A percentile compares a stretch with the other conserved stretches of the same genome.
These are phyloP conservation scores for Phytomonas sp. DNA, from an alignment of 208 protist genomes.

Conservation along the genomic window DNA sequence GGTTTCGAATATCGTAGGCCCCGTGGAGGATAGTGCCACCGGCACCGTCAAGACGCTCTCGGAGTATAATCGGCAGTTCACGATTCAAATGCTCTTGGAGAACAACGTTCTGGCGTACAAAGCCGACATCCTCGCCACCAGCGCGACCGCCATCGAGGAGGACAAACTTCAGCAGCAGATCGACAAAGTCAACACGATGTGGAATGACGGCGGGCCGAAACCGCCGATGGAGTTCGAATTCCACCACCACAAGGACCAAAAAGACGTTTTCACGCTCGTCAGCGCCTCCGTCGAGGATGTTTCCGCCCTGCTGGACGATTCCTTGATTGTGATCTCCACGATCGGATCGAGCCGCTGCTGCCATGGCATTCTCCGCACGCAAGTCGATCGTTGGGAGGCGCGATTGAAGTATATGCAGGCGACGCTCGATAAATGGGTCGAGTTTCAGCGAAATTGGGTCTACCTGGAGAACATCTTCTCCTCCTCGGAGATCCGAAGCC, in stretches of 20 bases:
- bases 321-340: slow-evolving; percentile 84
- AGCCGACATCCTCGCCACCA: slow-evolving; percentile 90
- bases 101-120: slow-evolving; percentile 80
- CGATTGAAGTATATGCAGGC: slow-evolving; percentile 91
- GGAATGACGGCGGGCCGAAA: slow-evolving; percentile 89
- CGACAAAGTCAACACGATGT: slow-evolving; percentile 91
- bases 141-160: slow-evolving; percentile 92
- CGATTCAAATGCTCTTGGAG: slow-evolving; percentile 82
- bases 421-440: slow-evolving; percentile 91
- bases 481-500: slow-evolving; percentile 92
- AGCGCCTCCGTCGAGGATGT: slow-evolving; percentile 91
- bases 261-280: slow-evolving; percentile 89
- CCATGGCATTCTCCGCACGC: slow-evolving; percentile 82
- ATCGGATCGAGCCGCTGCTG: slow-evolving; percentile 91
- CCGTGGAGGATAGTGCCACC: slow-evolving; percentile 48
- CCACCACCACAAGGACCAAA: slow-evolving; percentile 90
- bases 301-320: slow-evolving; percentile 89
- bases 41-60: slow-evolving; percentile 42
- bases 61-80: slow-evolving; percentile 78
- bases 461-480: slow-evolving; percentile 95
- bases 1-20: slow-evolving; percentile 70
- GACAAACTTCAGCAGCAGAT: slow-evolving; percentile 94
- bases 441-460: slow-evolving; percentile 95
- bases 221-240: slow-evolving; percentile 90
- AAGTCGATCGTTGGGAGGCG: slow-evolving; percentile 93